phyloP scores from a whole-genome alignment of 2,329 filamentous ascomycete species.

The Keithomyces neogunnii region DNA sequence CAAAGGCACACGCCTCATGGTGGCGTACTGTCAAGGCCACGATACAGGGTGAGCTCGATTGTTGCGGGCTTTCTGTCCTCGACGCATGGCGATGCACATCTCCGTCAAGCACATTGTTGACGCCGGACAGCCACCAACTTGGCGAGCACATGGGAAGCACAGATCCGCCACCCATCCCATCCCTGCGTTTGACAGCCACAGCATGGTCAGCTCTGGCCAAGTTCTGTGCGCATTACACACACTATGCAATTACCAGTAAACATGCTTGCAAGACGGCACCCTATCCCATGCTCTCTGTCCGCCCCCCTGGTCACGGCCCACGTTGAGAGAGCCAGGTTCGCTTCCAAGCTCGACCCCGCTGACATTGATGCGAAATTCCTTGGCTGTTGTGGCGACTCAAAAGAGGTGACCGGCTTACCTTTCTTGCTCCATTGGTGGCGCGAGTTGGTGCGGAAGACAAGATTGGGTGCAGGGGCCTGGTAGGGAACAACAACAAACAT shows the following conservation, averaged over 20 bases:
- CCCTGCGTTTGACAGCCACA: background rate
- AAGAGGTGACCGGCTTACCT: background rate
- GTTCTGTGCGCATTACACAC: too few relatives aligned
- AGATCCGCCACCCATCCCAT: background rate
- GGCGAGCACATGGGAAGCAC: background rate
- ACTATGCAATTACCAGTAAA: too few relatives aligned
- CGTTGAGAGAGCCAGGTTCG: conserved; percentile 3
- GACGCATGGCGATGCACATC: background rate
- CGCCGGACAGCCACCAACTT: background rate
- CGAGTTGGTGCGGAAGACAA: background rate
- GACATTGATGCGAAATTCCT: conserved; percentile 7
- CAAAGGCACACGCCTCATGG: conserved; percentile 1
- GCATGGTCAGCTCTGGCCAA: background rate
- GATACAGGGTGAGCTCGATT: background rate
- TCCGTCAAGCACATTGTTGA: background rate
- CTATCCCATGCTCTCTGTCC: too few relatives aligned
- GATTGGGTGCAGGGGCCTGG: background rate
- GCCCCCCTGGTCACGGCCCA: conserved; percentile 2
- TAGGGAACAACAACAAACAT: background rate
- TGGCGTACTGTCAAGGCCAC: conserved; percentile 1
- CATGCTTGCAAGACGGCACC: too few relatives aligned
- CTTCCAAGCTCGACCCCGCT: conserved; percentile 2
- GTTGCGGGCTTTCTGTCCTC: background rate
- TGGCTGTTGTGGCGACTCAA: conserved; percentile 6
- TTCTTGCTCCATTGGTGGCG: background rate